Base-by-base conservation (phyloP, 2,329 filamentous ascomycete species). In the Stromatinia cepivora region DNA sequence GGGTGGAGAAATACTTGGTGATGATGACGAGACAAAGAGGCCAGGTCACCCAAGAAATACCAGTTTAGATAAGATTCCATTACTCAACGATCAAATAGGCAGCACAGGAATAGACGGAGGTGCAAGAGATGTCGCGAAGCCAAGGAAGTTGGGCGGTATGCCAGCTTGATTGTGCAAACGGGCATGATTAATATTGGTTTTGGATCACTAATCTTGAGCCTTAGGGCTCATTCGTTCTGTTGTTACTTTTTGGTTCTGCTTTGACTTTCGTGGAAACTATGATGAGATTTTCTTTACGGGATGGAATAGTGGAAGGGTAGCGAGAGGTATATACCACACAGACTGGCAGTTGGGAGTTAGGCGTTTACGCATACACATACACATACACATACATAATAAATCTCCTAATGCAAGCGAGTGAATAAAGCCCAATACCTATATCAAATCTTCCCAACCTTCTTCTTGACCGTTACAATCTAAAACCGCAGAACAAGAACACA, bases 31-130 rank as follows among this genome's bases (percentile, higher is more conserved):
- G 39, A n/a, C 50, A 69, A 69, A 54, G n/a, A 34, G 25, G 4
- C 39, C 34, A 28, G 42, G 6, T 5, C 73, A 77, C 53, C 31
- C 36, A 8, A 70, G 71, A 45, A 73, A 69, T 46, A 66, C 65
- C 11, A 77, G 76, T 59, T 69, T 89, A 2, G 87, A 89, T 71
- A 80, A 82, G 25, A 89, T 90, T 59, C 87, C 87, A 3, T 77
- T 89, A 42, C 79, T 90, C 22, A 82, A 79, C 46, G 84, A 86
- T 22, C 83, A 86, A 66, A 76, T 76, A 54, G 74, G 72, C 3
- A 77, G 81, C 8, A 84, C 81, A 1, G 81, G 82, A 3, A 73
- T 83, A 48, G 84, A 86, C 66, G 78, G 77, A 0, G 79, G 80
- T 1, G 80, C 80, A n/a, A 82, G 79, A 70, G 82, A 84, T 72